phyloP scores from a whole-genome alignment of 805 yeast species.

The Pichia californica region DNA sequence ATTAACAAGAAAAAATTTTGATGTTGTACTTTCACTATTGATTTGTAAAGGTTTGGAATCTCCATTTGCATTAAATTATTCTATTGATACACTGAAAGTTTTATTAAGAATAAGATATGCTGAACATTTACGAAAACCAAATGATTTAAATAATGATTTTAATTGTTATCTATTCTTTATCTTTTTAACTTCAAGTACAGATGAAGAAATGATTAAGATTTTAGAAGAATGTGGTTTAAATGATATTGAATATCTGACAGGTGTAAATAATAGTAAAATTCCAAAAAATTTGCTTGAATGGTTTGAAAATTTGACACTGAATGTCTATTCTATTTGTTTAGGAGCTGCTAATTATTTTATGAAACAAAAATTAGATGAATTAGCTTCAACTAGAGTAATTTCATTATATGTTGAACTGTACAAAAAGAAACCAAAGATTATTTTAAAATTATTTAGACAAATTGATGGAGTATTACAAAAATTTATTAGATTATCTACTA shows the following conservation, averaged over 20 bases:
- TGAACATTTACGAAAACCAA: conserved; percentile 20
- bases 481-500: conserved; percentile 20
- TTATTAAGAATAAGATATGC: conserved; percentile 38
- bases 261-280: conserved; percentile 30
- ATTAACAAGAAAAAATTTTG: conserved; percentile 42
- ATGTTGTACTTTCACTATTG: conserved; percentile 41
- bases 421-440: conserved; percentile 10
- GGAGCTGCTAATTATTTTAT: conserved; percentile 18
- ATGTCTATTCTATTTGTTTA: conserved; percentile 15
- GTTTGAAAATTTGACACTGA: conserved; percentile 9
- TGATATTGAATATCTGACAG: conserved; percentile 25
- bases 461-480: conserved; percentile 17
- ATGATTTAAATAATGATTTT: conserved; percentile 10
- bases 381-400: conserved; percentile 20
- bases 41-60: conserved; percentile 52
- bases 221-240: conserved; percentile 31
- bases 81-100: conserved; percentile 38
- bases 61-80: conserved; percentile 47
- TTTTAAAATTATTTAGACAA: conserved; percentile 18
- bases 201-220: conserved; percentile 29
- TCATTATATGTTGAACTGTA: conserved; percentile 14
- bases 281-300: conserved; percentile 29
- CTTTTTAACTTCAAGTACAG: conserved; percentile 31
- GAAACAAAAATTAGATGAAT: conserved; percentile 20
- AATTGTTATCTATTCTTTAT: conserved; percentile 27